phyloP scores from a whole-genome alignment of 768 basidiomycete species.

The Pleurotus tuoliensis region DNA sequence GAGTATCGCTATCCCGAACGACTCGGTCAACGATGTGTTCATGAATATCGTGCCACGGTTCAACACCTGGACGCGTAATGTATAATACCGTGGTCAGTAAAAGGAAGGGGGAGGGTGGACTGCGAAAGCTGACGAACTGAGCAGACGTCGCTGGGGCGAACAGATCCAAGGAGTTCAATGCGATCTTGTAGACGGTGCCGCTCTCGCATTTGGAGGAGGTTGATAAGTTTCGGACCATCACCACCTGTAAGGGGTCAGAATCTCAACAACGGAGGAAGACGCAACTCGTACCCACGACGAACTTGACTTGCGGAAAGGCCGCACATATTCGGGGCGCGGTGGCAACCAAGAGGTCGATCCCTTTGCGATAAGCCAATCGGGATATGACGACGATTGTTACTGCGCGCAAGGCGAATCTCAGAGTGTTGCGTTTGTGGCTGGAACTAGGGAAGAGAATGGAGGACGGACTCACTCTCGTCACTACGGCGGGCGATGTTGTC shows the following conservation, averaged over 20 bases:
- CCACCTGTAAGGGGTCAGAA: constrained; percentile 32
- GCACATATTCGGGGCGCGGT: constrained; percentile 88
- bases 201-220: constrained; percentile 94
- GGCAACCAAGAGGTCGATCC: constrained; percentile 91
- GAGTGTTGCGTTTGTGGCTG: too few relatives aligned
- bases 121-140: constrained; percentile 42
- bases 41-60: constrained; percentile 85
- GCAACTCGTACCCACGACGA: constrained; percentile 64
- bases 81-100: too few relatives aligned
- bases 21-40: constrained; percentile 93
- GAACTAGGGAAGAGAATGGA: not conserved
- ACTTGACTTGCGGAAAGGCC: constrained; percentile 81
- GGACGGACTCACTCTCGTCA: constrained; percentile 49
- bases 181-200: constrained; percentile 86
- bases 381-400: constrained; percentile 88
- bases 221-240: constrained; percentile 92
- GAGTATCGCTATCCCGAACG: constrained; percentile 96
- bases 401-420: too few relatives aligned
- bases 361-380: constrained; percentile 91
- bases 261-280: too few relatives aligned
- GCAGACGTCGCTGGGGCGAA: constrained; percentile 79
- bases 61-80: constrained; percentile 27
- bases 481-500: constrained; percentile 35
- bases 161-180: constrained; percentile 83
- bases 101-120: too few relatives aligned